Conservation (phyloP, 2,329 filamentous ascomycete genomes). For the Cyclaneusma minus region DNA sequence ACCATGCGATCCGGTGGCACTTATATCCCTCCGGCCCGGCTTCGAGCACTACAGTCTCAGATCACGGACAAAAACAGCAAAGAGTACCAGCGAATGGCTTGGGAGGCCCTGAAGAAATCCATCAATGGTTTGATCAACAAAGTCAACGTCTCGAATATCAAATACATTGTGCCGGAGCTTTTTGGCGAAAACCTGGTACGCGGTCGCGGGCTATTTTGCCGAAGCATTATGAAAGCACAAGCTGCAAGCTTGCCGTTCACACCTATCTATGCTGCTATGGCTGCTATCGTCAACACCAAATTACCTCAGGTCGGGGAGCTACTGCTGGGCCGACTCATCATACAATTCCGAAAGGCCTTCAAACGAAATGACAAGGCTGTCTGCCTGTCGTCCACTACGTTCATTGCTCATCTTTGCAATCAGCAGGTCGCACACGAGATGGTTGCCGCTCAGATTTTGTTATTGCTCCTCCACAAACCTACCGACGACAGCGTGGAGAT, state of each 20-base stretch:
- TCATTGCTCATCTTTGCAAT: constrained; percentile 89
- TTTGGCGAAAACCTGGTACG: constrained; percentile 90
- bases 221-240: constrained; percentile 97
- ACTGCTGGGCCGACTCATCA: constrained; percentile 66
- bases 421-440: constrained; percentile 93
- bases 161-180: constrained; percentile 88
- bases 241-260: constrained; percentile 92
- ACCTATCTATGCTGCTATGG: constrained; percentile 90
- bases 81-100: constrained; percentile 97
- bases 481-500: constrained; percentile 98
- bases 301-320: constrained; percentile 88
- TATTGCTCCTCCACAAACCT: constrained; percentile 85
- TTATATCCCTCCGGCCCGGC: constrained; percentile 83
- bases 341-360: constrained; percentile 92
- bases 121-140: constrained; percentile 99
- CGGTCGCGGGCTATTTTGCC: constrained; percentile 81
- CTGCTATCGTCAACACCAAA: constrained; percentile 94
- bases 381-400: constrained; percentile 82
- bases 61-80: constrained; percentile 94
- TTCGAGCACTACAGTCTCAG: constrained; percentile 85
- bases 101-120: constrained; percentile 97
- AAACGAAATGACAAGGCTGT: constrained; percentile 95
- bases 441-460: constrained; percentile 78
- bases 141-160: constrained; percentile 96
- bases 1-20: constrained; percentile 90